Base-by-base conservation (phyloP, 2,329 filamentous ascomycete genomes). In the Monosporascus sp. region DNA sequence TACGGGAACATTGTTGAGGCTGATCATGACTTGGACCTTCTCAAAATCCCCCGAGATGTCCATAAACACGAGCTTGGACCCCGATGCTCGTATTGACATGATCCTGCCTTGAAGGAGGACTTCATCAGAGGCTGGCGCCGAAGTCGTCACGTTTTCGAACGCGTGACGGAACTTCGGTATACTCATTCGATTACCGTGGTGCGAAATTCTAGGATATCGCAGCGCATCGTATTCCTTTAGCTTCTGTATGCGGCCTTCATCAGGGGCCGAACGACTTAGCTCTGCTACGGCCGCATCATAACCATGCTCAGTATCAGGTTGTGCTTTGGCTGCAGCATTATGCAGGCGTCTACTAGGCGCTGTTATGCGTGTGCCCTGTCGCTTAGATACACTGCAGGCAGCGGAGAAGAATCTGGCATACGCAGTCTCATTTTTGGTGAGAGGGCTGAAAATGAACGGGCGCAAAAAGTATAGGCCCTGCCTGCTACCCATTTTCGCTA, bases 1-100 rank as follows among this genome's bases (percentile, higher is more conserved):
- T 27, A 70, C 66, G 48, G 71, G 50, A 64, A 77, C 59, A 56
- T 77, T 81, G 55, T 78, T 77, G 61, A 86, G 78, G 70, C 89
- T 88, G 69, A 88, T 80, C 75, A 96, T 84, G 56, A 86, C 80
- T 72, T 99, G 94, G 36, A 95, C 71, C 59, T 80, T 82, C 61
- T 84, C 74, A 53, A 85, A 87, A 66, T 90, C 84, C 68, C 91
- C 85, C 61, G 85, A 77, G 49, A 97, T 74, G 71, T 94, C 88
- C 60, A 97, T 70, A 70, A 99, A 99, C 58, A 91, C 77, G 62
- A 99, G 84, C 71, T 88, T 90, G 62, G 83, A 86, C 60, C 92
- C 86, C 22, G 57, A 52, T 11, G 61, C 64, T 51, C 65, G 64
- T 27, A 64, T 44, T 41, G 62, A 59, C 67, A 64, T 63, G 60